Conservation (phyloP, 345 rosid species). For the Leavenworthia alabamica region DNA sequence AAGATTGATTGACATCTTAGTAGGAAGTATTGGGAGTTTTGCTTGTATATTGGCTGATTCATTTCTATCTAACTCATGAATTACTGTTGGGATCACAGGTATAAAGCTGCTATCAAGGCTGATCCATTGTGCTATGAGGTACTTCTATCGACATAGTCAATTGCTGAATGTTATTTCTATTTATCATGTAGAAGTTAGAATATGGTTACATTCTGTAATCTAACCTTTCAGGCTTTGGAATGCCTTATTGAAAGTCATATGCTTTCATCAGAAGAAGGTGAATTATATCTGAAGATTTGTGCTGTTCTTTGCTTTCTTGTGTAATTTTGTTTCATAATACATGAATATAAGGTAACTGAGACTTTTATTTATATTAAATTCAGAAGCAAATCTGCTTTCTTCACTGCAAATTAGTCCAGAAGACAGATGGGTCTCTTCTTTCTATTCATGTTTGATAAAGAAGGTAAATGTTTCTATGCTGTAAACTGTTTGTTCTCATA, state of each 20-base stretch:
- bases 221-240: slow-evolving; percentile 75
- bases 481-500: background rate
- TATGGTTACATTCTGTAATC: background rate
- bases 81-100: slow-evolving; percentile 43
- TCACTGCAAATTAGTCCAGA: slow-evolving; percentile 76
- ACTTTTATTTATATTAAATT: slow-evolving; percentile 2
- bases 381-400: slow-evolving; percentile 70
- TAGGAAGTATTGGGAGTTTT: background rate
- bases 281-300: slow-evolving; percentile 2
- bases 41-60: background rate
- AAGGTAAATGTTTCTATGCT: slow-evolving; percentile 43
- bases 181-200: slow-evolving; percentile 3
- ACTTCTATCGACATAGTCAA: slow-evolving; percentile 16
- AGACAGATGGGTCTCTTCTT: slow-evolving; percentile 90
- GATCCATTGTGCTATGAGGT: slow-evolving; percentile 99
- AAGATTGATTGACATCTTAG: background rate
- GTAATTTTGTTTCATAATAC: slow-evolving; percentile 3
- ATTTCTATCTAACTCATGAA: background rate
- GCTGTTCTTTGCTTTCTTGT: background rate
- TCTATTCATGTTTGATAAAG: slow-evolving; percentile 89
- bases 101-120: slow-evolving; percentile 93
- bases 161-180: slow-evolving; percentile 1
- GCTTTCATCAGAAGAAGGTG: slow-evolving; percentile 94
- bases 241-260: slow-evolving; percentile 91
- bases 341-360: slow-evolving; percentile 2